These are phyloP conservation scores for Cercospora citrullina DNA, from an alignment of 2,329 filamentous ascomycete genomes.

Conservation along the genomic window DNA sequence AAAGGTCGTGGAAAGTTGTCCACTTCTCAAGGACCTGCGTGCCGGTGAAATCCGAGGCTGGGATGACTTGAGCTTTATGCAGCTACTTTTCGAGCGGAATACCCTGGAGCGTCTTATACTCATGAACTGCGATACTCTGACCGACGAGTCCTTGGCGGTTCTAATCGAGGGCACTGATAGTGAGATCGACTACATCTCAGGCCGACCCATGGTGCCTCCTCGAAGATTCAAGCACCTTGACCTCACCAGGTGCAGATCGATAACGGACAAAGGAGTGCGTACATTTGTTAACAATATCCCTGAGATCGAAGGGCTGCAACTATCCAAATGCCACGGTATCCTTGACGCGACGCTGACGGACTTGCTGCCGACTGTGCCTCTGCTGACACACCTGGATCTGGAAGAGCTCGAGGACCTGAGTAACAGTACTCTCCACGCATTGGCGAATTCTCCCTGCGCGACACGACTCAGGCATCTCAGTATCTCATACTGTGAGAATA, in stretches of 20 bases:
- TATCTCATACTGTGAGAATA: slow-evolving; percentile 82
- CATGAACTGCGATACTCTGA: slow-evolving; percentile 75
- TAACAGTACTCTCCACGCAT: slow-evolving; percentile 70
- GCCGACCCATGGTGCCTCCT: slow-evolving; percentile 71
- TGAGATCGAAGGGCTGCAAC: slow-evolving; percentile 75
- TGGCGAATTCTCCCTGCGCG: slow-evolving; percentile 76
- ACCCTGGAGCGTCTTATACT: slow-evolving; percentile 79
- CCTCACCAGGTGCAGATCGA: slow-evolving; percentile 71
- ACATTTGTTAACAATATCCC: slow-evolving; percentile 73
- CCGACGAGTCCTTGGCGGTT: slow-evolving; percentile 68
- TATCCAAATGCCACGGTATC: slow-evolving; percentile 74
- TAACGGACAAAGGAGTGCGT: slow-evolving; percentile 73
- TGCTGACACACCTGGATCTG: slow-evolving; percentile 81
- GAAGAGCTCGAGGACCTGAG: slow-evolving; percentile 80
- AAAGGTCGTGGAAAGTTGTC: slow-evolving; percentile 70
- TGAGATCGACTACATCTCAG: slow-evolving; percentile 77
- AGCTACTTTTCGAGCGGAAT: slow-evolving; percentile 75
- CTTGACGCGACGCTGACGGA: slow-evolving; percentile 71
- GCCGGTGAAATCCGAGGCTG: slow-evolving; percentile 82
- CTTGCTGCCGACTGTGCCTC: slow-evolving; percentile 72
- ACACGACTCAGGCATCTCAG: slow-evolving; percentile 73
- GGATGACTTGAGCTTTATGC: slow-evolving; percentile 69
- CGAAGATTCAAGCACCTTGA: slow-evolving; percentile 82
- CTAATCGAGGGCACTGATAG: slow-evolving; percentile 76
- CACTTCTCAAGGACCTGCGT: slow-evolving; percentile 72